phyloP scores from a whole-genome alignment of 352 stramenopile genomes.

The Phytophthora ramorum region DNA sequence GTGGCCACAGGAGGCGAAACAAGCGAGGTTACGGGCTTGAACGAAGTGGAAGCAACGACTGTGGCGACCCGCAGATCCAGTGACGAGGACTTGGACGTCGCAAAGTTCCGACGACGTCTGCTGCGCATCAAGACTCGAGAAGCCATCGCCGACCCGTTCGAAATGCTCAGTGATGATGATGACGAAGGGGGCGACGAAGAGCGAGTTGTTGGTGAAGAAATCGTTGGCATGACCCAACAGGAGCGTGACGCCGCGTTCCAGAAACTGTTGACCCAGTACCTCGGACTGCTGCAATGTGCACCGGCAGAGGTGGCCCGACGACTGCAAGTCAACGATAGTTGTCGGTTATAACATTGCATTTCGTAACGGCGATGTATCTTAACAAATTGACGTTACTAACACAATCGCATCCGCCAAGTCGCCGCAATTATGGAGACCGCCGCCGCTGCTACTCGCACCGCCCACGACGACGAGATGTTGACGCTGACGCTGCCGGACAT shows the following conservation, averaged over 20 bases:
- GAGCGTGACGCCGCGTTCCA: slow-evolving; percentile 42
- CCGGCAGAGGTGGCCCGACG: slow-evolving; percentile 27
- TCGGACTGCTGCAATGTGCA: slow-evolving; percentile 49
- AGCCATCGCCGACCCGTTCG: background rate
- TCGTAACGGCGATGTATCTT: too few species aligned
- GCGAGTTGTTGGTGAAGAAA: background rate
- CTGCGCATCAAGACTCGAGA: slow-evolving; percentile 31
- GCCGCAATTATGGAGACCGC: slow-evolving; percentile 20
- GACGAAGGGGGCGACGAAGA: background rate
- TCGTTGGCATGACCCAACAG: slow-evolving; percentile 10
- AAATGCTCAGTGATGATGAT: slow-evolving; percentile 16
- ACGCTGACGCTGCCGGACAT: slow-evolving; percentile 47
- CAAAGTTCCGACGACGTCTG: background rate
- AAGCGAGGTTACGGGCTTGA: background rate
- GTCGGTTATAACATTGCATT: background rate
- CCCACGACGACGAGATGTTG: slow-evolving; percentile 49
- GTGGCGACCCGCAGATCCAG: background rate
- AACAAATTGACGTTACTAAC: background rate
- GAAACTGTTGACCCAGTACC: slow-evolving; percentile 49
- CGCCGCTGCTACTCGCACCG: background rate
- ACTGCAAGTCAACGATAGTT: slow-evolving; percentile 15
- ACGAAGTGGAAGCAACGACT: background rate
- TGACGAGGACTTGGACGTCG: slow-evolving; percentile 1
- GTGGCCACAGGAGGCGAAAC: background rate
- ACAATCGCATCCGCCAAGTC: background rate